A percentile compares a stretch with the other conserved stretches of the same genome.
Conservation (phyloP, 768 basidiomycete species). For the Leccinum arenicola region DNA sequence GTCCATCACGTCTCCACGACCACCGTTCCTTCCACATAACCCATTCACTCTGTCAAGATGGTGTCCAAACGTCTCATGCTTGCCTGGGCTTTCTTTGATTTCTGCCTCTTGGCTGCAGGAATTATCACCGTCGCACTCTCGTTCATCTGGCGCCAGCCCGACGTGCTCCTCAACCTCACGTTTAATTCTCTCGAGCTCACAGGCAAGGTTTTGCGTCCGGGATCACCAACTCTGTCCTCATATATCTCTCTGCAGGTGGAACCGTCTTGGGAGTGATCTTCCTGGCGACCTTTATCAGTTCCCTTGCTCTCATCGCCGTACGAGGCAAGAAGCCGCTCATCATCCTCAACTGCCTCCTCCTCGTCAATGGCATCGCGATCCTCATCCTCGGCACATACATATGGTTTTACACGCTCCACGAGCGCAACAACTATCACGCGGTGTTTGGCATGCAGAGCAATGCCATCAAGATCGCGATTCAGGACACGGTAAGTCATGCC, state of each 20-base stretch:
- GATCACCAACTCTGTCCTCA: not conserved
- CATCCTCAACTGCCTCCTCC: conserved; percentile 71
- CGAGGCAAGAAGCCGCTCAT: conserved; percentile 68
- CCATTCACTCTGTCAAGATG: conserved; percentile 41
- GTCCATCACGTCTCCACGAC: not conserved
- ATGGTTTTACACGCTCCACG: conserved; percentile 79
- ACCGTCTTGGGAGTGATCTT: conserved; percentile 65
- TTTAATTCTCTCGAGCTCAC: conserved; percentile 55
- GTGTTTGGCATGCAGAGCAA: conserved; percentile 50
- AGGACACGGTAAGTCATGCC: conserved; percentile 59
- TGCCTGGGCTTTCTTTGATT: conserved; percentile 70
- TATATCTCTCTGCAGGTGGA: conserved; percentile 48
- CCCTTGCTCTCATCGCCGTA: conserved; percentile 69
- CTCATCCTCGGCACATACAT: conserved; percentile 66
- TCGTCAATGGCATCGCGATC: conserved; percentile 60
- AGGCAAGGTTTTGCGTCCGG: conserved; percentile 41
- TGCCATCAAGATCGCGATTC: conserved; percentile 53
- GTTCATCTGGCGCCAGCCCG: conserved; percentile 64
- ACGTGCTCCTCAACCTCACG: conserved; percentile 74
- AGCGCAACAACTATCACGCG: conserved; percentile 62
- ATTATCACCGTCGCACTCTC: conserved; percentile 63
- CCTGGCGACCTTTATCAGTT: conserved; percentile 64
- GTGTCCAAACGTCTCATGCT: conserved; percentile 68
- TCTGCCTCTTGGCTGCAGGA: conserved; percentile 70
- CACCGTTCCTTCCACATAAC: conserved; percentile 7